These are phyloP conservation scores for Zygoascus ofunaensis DNA, from an alignment of 805 yeast species.

Conservation along the genomic window DNA sequence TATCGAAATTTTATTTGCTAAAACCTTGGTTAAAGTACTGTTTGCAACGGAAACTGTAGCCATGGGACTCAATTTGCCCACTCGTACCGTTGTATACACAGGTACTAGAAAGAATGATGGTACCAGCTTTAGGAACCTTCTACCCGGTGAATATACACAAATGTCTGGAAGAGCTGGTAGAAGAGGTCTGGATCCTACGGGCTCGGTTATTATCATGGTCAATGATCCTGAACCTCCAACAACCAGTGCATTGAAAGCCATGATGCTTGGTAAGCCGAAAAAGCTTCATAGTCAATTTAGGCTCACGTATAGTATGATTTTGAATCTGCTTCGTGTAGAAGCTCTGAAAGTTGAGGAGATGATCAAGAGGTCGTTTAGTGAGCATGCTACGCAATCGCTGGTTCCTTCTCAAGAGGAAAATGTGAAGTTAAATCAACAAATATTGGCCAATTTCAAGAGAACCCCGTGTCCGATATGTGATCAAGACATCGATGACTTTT, in stretches of 20 bases:
- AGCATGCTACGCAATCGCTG: constrained; percentile 74
- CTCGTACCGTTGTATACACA: constrained; percentile 89
- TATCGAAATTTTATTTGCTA: constrained; percentile 84
- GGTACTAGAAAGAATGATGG: constrained; percentile 89
- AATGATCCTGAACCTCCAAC: constrained; percentile 27
- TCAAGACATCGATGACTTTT: constrained; percentile 38
- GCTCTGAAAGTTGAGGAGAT: constrained; percentile 96
- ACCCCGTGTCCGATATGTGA: constrained; percentile 31
- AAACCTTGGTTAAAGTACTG: constrained; percentile 74
- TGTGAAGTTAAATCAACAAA: constrained; percentile 44
- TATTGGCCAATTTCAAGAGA: constrained; percentile 33
- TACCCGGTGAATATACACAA: constrained; percentile 94
- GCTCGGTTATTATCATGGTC: constrained; percentile 91
- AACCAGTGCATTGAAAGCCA: constrained; percentile 54
- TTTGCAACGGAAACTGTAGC: constrained; percentile 99
- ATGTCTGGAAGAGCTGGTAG: constrained; percentile 99
- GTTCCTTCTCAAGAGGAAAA: constrained; percentile 76
- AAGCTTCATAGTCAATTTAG: constrained; percentile 87
- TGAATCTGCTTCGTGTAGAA: constrained; percentile 82
- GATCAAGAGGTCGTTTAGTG: constrained; percentile 93
- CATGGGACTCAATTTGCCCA: constrained; percentile 95
- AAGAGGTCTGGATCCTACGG: constrained; percentile 87
- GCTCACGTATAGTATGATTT: constrained; percentile 89
- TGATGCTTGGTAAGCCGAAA: constrained; percentile 82
- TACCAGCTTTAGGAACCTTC: constrained; percentile 61